Percentiles rank a stretch among this genome's conserved stretches.
phyloP scores from a whole-genome alignment of 345 rosid species.

The Populus pruinosa region DNA sequence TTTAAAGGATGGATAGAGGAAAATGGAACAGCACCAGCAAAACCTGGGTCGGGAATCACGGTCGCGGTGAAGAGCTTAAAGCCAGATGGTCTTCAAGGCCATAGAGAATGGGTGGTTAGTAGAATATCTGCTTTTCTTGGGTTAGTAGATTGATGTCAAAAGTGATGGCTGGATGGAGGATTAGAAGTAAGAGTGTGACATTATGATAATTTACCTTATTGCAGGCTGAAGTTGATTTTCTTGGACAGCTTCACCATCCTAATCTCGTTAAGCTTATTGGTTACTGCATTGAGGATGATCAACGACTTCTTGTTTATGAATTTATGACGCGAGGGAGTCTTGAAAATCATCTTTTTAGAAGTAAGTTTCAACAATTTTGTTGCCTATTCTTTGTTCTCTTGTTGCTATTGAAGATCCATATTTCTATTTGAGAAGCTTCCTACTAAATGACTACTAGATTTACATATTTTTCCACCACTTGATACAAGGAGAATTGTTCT shows the following conservation, averaged over 20 bases:
- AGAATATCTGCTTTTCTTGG: constrained; percentile 35
- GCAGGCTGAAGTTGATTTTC: constrained; percentile 39
- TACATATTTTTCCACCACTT: background rate
- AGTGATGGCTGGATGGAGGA: constrained; percentile 13
- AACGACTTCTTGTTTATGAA: constrained; percentile 31
- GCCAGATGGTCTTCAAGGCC: constrained; percentile 37
- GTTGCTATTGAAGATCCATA: background rate
- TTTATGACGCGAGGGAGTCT: constrained; percentile 37
- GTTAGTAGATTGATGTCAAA: constrained; percentile 39
- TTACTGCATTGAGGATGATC: constrained; percentile 34
- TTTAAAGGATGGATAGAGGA: constrained; percentile 38
- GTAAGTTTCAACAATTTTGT: constrained; percentile 12
- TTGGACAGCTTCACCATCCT: constrained; percentile 32
- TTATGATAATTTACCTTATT: constrained; percentile 19
- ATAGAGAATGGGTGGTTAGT: constrained; percentile 46
- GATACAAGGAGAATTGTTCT: background rate
- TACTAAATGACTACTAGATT: background rate
- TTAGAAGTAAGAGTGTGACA: constrained; percentile 13
- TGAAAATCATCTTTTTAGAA: constrained; percentile 37
- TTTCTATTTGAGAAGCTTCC: background rate
- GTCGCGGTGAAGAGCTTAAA: constrained; percentile 35
- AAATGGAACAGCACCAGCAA: constrained; percentile 33
- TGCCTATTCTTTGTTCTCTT: background rate
- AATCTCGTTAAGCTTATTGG: constrained; percentile 37
- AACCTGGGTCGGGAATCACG: constrained; percentile 33